These are phyloP conservation scores for Poa pratensis DNA, from an alignment of 176 grass and related monocot species.

Conservation along the genomic window DNA sequence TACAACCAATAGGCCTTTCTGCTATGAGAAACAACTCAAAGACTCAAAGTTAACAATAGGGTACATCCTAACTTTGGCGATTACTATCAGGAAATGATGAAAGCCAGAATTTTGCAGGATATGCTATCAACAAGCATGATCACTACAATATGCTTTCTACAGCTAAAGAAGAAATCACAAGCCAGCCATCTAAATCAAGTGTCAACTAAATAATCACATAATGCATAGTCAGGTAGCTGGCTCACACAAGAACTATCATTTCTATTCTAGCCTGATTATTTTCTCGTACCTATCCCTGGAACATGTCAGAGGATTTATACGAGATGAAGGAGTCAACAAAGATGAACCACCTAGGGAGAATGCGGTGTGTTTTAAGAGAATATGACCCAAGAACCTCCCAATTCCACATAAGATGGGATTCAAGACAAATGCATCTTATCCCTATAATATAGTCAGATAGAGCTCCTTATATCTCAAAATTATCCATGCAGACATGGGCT, in stretches of 20 bases:
- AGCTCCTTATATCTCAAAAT: neutral
- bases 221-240: neutral
- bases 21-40: neutral
- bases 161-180: neutral
- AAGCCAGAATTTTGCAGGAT: too few species aligned
- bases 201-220: neutral
- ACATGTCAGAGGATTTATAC: neutral
- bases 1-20: neutral
- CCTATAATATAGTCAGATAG: neutral
- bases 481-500: constrained; percentile 12
- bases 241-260: neutral
- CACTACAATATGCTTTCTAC: neutral
- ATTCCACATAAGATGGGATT: constrained; percentile 3
- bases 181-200: neutral
- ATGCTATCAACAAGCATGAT: neutral
- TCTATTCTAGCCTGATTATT: neutral
- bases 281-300: neutral
- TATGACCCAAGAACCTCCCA: neutral
- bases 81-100: neutral
- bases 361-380: neutral
- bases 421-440: neutral
- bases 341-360: neutral
- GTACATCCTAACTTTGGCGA: neutral
- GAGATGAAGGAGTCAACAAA: neutral
- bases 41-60: neutral